A percentile compares a stretch with the other conserved stretches of the same genome.
These are phyloP conservation scores for Vinca minor DNA, from an alignment of 257 asterid species.

Conservation along the genomic window DNA sequence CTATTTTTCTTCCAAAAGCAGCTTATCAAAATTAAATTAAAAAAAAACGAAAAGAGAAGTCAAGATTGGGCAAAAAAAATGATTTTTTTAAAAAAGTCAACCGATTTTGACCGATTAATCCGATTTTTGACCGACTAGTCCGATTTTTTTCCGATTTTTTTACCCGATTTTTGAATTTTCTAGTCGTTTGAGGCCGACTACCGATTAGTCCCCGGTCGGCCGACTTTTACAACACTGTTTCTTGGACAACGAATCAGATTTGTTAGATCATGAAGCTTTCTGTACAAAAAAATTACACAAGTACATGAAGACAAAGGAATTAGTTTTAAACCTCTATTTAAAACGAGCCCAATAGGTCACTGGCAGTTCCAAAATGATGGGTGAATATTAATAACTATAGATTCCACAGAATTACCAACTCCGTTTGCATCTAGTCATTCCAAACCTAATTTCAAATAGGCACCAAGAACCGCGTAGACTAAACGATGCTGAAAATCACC, in stretches of 20 bases:
- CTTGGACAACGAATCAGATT: background rate
- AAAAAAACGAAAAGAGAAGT: too few relatives aligned
- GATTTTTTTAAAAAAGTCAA: too few relatives aligned
- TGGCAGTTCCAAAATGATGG: background rate
- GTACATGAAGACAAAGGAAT: background rate
- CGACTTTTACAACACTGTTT: background rate
- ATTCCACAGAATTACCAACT: background rate
- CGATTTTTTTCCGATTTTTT: too few relatives aligned
- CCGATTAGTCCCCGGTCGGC: too few relatives aligned
- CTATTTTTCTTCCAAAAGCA: too few relatives aligned
- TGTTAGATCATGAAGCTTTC: background rate
- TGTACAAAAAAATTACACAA: background rate
- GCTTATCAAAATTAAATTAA: too few relatives aligned
- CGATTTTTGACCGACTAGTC: too few relatives aligned
- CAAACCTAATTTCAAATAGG: background rate
- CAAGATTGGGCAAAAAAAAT: too few relatives aligned
- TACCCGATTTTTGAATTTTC: too few relatives aligned
- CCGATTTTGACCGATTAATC: too few relatives aligned
- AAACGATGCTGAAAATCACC: background rate
- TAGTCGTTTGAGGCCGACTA: too few relatives aligned
- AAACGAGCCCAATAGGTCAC: background rate
- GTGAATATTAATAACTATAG: background rate
- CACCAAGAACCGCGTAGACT: background rate
- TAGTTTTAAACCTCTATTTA: background rate
- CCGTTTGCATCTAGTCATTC: background rate